Evolutionary conservation across 140 eudicot genomes (phyloP).

Genomic region (Senecio squalidus): DNA sequence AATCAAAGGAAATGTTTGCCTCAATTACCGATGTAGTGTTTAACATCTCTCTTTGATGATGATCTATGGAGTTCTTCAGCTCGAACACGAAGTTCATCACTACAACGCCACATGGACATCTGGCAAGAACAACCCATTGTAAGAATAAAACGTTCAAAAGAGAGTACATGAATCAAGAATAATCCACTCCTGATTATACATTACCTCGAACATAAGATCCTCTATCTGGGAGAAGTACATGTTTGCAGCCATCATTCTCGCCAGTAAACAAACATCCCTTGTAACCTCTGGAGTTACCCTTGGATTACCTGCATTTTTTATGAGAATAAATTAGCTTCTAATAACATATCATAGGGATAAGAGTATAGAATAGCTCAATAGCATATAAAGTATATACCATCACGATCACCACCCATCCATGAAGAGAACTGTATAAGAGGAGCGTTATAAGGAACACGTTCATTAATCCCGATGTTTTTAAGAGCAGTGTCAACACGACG

Average conservation of each 20-base stretch:
- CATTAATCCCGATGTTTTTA: constrained; percentile 92
- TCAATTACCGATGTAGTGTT: constrained; percentile 85
- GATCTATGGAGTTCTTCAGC: constrained; percentile 78
- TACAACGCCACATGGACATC: constrained; percentile 99
- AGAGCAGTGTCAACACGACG: constrained; percentile 99
- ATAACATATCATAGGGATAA: not conserved
- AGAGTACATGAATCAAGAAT: not conserved
- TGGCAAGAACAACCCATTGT: constrained; percentile 20
- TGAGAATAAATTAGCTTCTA: not conserved
- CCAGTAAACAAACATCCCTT: constrained; percentile 93
- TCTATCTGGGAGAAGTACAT: constrained; percentile 92
- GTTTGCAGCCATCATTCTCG: constrained; percentile 99
- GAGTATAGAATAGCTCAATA: not conserved
- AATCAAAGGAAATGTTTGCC: not conserved
- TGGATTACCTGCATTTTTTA: constrained; percentile 68
- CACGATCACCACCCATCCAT: constrained; percentile 99
- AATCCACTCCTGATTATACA: not conserved
- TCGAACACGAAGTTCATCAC: constrained; percentile 83
- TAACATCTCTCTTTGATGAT: constrained; percentile 75
- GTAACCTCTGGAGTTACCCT: constrained; percentile 98
- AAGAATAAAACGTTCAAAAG: not conserved
- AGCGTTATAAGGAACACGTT: constrained; percentile 97
- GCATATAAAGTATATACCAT: constrained; percentile 41
- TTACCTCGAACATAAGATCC: constrained; percentile 99
- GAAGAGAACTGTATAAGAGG: constrained; percentile 98